Evolutionary conservation across 768 basidiomycete species (phyloP), one percentile per base, ranked within the genome.

Genomic region (Amanita thiersii): DNA sequence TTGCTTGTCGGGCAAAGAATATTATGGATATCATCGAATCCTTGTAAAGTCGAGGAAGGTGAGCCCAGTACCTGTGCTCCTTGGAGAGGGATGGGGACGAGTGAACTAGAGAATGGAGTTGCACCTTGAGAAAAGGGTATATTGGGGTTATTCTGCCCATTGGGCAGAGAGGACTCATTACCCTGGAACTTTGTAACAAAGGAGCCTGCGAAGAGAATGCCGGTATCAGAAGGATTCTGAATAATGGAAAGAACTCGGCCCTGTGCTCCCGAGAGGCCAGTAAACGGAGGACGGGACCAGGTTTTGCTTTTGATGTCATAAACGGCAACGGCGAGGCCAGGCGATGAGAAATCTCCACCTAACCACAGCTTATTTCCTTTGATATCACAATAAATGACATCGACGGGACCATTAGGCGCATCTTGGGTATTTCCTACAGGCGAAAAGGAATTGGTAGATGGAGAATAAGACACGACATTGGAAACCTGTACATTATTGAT

Each of bases 1-100:
- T 69, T 56, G n/a, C 80, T 84, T n/a, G 75, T 56, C 2, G 96
- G 93, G 59, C 96, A 99, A 30, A 97, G 75, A 47, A 91, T 76
- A 52, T 70, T 75, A 37, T 68, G 56, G 40, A 90, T 75, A 44
- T 83, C 66, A 51, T 62, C 69, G 55, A 85, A 88, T 9, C 75
- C 68, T 0, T 73, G 29, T 39, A 80, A 64, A 3, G 69, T 57
- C 3, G 87, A 73, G 0, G 81, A 79, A 12, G 86, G 81, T 2
- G 74, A 75, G 12, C 73, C 79, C 40, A 62, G 51, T 24, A 73
- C 50, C 50, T 77, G 61, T n/a, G 81, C 77, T 14, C 69, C 69
- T 47, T 69, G 59, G 12, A 91, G 62, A 23, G 86, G 78, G 24
- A 91, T 65, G 12, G 87, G 86, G 26, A 92, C 89, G 37, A 96